Conservation (phyloP, 192 early-diverging fungal genomes). For the Thamnidium elegans region DNA sequence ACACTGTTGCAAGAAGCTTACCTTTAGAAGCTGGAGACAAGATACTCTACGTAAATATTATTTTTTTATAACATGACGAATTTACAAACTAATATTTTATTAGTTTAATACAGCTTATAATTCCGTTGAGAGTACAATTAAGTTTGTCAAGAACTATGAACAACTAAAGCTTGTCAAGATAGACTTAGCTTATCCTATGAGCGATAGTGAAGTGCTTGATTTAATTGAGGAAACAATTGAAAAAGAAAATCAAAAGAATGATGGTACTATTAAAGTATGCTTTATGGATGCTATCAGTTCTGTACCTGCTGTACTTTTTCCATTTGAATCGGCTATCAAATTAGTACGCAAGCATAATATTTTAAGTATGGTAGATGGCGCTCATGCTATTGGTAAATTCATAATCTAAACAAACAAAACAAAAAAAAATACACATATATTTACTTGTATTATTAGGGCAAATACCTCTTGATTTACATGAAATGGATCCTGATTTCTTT, state of each 20-base stretch:
- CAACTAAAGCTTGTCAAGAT: slow-evolving; percentile 43
- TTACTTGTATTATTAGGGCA: slow-evolving; percentile 28
- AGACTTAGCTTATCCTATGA: slow-evolving; percentile 48
- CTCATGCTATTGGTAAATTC: slow-evolving; percentile 52
- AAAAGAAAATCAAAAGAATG: slow-evolving; percentile 19
- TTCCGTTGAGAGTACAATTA: slow-evolving; percentile 43
- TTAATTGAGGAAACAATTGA: slow-evolving; percentile 11
- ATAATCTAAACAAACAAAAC: not conserved
- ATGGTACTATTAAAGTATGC: slow-evolving; percentile 38
- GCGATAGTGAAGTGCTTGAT: slow-evolving; percentile 37
- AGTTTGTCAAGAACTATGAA: slow-evolving; percentile 42
- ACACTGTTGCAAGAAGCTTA: slow-evolving; percentile 49
- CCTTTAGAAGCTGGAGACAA: slow-evolving; percentile 43
- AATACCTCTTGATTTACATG: slow-evolving; percentile 53
- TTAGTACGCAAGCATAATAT: slow-evolving; percentile 48
- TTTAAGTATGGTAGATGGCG: slow-evolving; percentile 61
- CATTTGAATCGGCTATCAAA: slow-evolving; percentile 40
- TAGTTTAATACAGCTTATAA: slow-evolving; percentile 56
- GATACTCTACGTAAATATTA: slow-evolving; percentile 26
- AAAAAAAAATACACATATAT: not conserved
- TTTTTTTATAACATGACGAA: not conserved
- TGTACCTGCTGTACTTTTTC: slow-evolving; percentile 46
- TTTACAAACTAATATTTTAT: not conserved
- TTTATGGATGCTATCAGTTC: slow-evolving; percentile 59
- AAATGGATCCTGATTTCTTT: slow-evolving; percentile 62